Evolutionary conservation across 768 basidiomycete genomes (phyloP).

Genomic region (Tricholoma hemisulphureum): DNA sequence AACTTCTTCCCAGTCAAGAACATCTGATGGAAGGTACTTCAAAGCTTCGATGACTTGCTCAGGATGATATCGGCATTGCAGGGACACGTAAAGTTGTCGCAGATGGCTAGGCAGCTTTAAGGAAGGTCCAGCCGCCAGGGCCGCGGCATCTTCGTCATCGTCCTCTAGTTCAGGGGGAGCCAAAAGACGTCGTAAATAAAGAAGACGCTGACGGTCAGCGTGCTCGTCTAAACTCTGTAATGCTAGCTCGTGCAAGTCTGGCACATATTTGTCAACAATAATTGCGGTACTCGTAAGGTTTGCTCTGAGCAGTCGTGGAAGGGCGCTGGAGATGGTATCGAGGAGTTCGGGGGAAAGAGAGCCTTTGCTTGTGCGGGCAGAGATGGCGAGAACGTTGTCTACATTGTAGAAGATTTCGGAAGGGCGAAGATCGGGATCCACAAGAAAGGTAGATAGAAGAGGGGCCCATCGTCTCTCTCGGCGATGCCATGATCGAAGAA

Average conservation of each 20-base stretch:
- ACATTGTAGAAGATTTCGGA: slow-evolving; percentile 65
- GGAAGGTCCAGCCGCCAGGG: slow-evolving; percentile 33
- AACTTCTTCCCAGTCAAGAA: slow-evolving; percentile 56
- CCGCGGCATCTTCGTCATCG: slow-evolving; percentile 31
- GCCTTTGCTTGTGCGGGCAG: slow-evolving; percentile 47
- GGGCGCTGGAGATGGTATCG: slow-evolving; percentile 50
- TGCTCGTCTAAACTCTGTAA: slow-evolving; percentile 47
- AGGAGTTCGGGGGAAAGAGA: slow-evolving; percentile 56
- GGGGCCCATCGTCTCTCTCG: slow-evolving; percentile 75
- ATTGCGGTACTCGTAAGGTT: slow-evolving; percentile 67
- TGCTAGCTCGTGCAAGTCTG: slow-evolving; percentile 64
- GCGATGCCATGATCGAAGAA: slow-evolving; percentile 78
- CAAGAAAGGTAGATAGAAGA: slow-evolving; percentile 70
- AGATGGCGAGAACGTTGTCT: slow-evolving; percentile 56
- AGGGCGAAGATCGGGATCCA: slow-evolving; percentile 62
- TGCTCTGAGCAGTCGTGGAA: slow-evolving; percentile 62
- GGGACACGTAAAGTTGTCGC: slow-evolving; percentile 60
- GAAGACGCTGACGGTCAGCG: slow-evolving; percentile 56
- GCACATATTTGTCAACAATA: slow-evolving; percentile 68
- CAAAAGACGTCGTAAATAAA: slow-evolving; percentile 76
- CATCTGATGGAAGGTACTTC: slow-evolving; percentile 48
- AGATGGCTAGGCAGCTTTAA: slow-evolving; percentile 47
- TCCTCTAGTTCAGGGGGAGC: slow-evolving; percentile 49
- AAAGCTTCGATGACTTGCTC: slow-evolving; percentile 61
- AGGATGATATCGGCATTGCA: slow-evolving; percentile 75